A percentile compares a stretch with the other conserved stretches of the same genome.
Evolutionary conservation across 306 rosid species (phyloP).

Genomic region (Gillenia trifoliata): DNA sequence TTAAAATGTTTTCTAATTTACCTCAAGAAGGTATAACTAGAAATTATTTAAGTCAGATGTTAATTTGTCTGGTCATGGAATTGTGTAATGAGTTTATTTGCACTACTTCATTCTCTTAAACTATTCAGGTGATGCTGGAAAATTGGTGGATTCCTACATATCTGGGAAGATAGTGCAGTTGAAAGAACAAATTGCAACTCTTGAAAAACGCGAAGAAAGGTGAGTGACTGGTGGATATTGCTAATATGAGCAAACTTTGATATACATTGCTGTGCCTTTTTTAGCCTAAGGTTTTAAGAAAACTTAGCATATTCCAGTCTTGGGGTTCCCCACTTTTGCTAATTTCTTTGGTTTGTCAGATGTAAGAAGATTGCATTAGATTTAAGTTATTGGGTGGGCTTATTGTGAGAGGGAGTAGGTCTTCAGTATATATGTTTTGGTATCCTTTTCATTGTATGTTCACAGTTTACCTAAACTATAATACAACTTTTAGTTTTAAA

Average conservation of each 20-base stretch:
- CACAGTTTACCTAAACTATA: neutral
- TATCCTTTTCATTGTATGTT: neutral
- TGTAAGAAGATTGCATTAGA: neutral
- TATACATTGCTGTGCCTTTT: neutral
- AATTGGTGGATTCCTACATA: slow-evolving; percentile 74
- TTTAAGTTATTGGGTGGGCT: neutral
- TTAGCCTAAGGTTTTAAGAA: neutral
- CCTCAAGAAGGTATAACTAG: neutral
- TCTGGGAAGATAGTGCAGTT: slow-evolving; percentile 77
- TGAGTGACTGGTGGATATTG: slow-evolving; percentile 18
- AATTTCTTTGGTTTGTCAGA: neutral
- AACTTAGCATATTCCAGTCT: neutral
- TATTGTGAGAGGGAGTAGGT: neutral
- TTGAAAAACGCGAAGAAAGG: slow-evolving; percentile 98
- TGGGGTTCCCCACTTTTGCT: neutral
- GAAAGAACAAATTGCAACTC: slow-evolving; percentile 89
- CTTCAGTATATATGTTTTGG: neutral
- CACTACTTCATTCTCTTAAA: slow-evolving; percentile 1
- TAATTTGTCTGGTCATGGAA: neutral
- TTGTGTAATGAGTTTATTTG: neutral
- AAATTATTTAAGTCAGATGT: neutral
- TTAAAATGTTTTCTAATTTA: neutral
- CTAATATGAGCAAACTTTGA: neutral
- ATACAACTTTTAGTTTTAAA: neutral
- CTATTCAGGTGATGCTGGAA: slow-evolving; percentile 77